Conservation (phyloP, 2,329 filamentous ascomycete genomes). For the Monosporascus sp. region DNA sequence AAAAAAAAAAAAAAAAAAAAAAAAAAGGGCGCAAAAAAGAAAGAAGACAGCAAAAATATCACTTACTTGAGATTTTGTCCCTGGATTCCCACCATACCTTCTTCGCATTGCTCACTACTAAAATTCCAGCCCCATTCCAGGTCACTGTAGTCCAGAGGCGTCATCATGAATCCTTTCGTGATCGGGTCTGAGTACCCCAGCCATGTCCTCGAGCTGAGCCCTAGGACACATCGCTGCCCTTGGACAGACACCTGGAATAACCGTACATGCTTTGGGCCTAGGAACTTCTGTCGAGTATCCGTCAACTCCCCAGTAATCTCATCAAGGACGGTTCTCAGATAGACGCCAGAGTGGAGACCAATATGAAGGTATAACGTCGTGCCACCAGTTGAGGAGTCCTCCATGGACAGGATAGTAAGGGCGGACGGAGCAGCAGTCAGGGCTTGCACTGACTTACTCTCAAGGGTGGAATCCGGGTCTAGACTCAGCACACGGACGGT, state of each 20-base stretch:
- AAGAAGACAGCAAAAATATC: not conserved
- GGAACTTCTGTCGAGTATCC: conserved; percentile 89
- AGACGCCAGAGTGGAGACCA: conserved; percentile 90
- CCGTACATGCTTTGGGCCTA: conserved; percentile 85
- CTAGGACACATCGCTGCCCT: conserved; percentile 78
- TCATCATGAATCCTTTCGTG: conserved; percentile 84
- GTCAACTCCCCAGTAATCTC: conserved; percentile 94
- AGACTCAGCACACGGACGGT: conserved; percentile 90
- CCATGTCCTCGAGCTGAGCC: conserved; percentile 91
- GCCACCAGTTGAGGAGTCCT: conserved; percentile 84
- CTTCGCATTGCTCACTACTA: conserved; percentile 86
- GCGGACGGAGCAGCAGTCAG: conserved; percentile 85
- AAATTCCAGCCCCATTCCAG: conserved; percentile 97
- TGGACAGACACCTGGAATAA: conserved; percentile 89
- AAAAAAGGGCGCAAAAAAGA: conserved; percentile 8
- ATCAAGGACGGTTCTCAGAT: conserved; percentile 89
- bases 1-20: conserved; percentile 29
- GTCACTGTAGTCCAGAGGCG: conserved; percentile 80
- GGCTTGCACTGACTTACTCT: conserved; percentile 92
- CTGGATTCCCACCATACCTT: conserved; percentile 92
- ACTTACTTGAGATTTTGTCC: conserved; percentile 79
- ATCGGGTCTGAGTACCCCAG: conserved; percentile 87
- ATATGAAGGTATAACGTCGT: conserved; percentile 93
- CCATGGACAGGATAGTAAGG: conserved; percentile 90
- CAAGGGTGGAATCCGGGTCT: conserved; percentile 83